These are phyloP conservation scores for Aspergillus neoniger DNA, from an alignment of 2,329 filamentous ascomycete species.

Conservation along the genomic window DNA sequence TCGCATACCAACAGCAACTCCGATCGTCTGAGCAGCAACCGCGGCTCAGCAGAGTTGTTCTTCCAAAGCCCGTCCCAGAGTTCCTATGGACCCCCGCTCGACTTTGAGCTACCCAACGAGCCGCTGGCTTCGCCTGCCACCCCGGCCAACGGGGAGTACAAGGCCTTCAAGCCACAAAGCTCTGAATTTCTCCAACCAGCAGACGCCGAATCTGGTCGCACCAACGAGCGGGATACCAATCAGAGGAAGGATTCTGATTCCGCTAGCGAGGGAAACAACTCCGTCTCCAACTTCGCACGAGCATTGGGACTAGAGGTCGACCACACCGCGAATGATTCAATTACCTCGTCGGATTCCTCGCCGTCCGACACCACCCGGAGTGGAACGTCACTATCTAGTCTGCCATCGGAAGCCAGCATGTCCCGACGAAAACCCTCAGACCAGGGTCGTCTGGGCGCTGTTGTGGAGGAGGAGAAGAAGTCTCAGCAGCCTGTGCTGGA, in stretches of 20 bases:
- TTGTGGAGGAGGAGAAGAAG: constrained; percentile 59
- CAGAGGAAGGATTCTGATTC: constrained; percentile 32
- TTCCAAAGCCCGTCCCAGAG: constrained; percentile 23
- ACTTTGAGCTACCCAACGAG: constrained; percentile 26
- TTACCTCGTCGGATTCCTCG: constrained; percentile 65
- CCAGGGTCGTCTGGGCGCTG: constrained; percentile 49
- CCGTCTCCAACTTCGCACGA: constrained; percentile 43
- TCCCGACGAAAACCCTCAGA: constrained; percentile 35
- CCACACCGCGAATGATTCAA: constrained; percentile 64
- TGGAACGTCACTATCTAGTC: constrained; percentile 64
- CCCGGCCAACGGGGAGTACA: constrained; percentile 18
- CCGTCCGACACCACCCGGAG: constrained; percentile 61
- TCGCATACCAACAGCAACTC: constrained; percentile 22
- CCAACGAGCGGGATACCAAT: constrained; percentile 10
- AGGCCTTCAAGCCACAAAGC: constrained; percentile 21
- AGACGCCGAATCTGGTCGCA: constrained; percentile 13
- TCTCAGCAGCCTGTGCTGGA: constrained; percentile 23
- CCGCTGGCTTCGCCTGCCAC: constrained; percentile 17
- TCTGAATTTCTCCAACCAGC: constrained; percentile 27
- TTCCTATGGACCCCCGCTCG: constrained; percentile 17
- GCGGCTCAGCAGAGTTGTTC: constrained; percentile 26
- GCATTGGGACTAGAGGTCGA: constrained; percentile 57
- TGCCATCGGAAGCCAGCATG: constrained; percentile 47
- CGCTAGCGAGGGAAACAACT: constrained; percentile 34
- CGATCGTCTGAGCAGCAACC: constrained; percentile 22